A percentile compares a stretch with the other conserved stretches of the same genome.
These are phyloP conservation scores for Saccharomyces hybrid DNA, from an alignment of 1,139 yeast genomes.

Conservation along the genomic window DNA sequence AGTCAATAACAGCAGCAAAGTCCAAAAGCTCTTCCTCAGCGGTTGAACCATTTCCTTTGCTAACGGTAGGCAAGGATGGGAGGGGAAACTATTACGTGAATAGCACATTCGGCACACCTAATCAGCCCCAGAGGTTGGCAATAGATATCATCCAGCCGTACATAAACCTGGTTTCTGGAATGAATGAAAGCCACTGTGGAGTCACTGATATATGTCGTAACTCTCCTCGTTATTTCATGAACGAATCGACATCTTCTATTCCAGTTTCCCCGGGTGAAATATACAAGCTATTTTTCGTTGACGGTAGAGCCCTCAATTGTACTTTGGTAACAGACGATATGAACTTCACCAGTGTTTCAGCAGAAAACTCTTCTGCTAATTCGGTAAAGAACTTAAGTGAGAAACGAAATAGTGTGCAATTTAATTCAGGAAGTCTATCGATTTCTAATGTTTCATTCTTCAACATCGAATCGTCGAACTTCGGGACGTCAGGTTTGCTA, in stretches of 20 bases:
- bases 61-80: conserved; percentile 20
- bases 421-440: conserved; percentile 6
- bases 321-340: conserved; percentile 20
- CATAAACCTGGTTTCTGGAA: conserved; percentile 36
- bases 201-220: conserved; percentile 12
- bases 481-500: conserved; percentile 43
- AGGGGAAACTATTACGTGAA: conserved; percentile 30
- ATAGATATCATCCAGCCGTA: conserved; percentile 39
- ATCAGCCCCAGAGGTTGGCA: conserved; percentile 32
- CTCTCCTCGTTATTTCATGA: conserved; percentile 13
- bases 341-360: conserved; percentile 11
- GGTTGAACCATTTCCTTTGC: conserved; percentile 12
- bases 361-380: not conserved
- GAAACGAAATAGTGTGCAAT: not conserved
- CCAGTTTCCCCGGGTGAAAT: conserved; percentile 6
- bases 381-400: conserved; percentile 2
- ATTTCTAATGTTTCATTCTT: conserved; percentile 30
- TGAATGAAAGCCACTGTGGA: conserved; percentile 22
- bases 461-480: conserved; percentile 36
- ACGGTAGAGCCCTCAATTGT: conserved; percentile 18
- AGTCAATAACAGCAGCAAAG: not conserved
- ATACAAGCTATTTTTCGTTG: conserved; percentile 17
- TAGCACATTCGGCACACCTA: conserved; percentile 34
- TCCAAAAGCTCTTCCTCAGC: not conserved
- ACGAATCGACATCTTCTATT: conserved; percentile 16